Evolutionary conservation across 2,329 filamentous ascomycete species (phyloP), one percentile per base, ranked within the genome.

Genomic region (Venturia nashicola): DNA sequence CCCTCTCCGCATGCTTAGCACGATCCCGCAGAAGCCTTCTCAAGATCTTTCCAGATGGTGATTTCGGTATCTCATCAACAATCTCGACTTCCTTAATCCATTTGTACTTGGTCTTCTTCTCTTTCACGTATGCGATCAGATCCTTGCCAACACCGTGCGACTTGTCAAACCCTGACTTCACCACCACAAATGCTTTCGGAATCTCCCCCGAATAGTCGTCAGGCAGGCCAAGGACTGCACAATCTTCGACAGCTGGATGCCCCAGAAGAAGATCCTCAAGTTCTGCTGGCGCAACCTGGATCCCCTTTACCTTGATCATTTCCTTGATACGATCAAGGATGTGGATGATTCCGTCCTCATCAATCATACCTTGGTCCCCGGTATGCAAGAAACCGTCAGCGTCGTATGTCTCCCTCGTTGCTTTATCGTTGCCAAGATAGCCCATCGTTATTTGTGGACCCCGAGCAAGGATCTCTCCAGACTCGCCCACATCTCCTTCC

Each of bases 271-370:
- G 69, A 67, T 86, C 83, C 68, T 88, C 85, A 0, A 88, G 75
- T 69, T 87, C 85, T 0, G 84, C 84, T 0, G 85, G 85, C 7
- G 84, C 82, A 8, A 86, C 82, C 5, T 79, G 80, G 43, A 85
- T 81, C 0, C 85, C 85, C 66, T 86, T 86, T 11, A 87, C 84
- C 70, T 87, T 87, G 72, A 87, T 85, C 77, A 87, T 82, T 71
- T 87, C 85, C 74, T 88, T 88, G 70, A 87, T 83, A 0, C 84
- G 78, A 68, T 87, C 84, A 0, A 78, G 77, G 64, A 86, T 84
- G 36, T 79, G 78, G 11, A 87, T 75, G 67, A 84, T 76, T 0
- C 82, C 83, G 65, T 85, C 78, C 0, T 72, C 69, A 62, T 85
- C 81, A 16, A 87, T 79, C 7, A 74, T 71, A 2, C 83, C 85